Evolutionary conservation across 129 eudicot species (phyloP).

Genomic region (Flaveria sonorensis): DNA sequence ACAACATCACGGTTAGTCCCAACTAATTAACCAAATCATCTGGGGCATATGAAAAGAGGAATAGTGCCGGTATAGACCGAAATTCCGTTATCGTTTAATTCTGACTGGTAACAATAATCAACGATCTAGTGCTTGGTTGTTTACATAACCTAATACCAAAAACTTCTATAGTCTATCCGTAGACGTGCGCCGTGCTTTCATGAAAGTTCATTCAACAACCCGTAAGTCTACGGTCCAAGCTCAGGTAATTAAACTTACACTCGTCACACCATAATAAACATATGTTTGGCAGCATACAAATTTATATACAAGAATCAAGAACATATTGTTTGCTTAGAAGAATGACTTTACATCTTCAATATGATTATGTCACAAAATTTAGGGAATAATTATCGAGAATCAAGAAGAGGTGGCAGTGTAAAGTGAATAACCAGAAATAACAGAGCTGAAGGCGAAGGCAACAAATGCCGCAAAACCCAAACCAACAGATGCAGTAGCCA

Average conservation of each 20-base stretch:
- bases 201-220: slow-evolving; percentile 3
- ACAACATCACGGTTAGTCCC: neutral
- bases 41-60: neutral
- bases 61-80: too few species aligned
- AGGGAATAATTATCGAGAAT: slow-evolving; percentile 14
- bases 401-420: slow-evolving; percentile 47
- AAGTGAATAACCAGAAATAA: slow-evolving; percentile 79
- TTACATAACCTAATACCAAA: too few species aligned
- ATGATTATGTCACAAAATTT: slow-evolving; percentile 28
- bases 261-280: neutral
- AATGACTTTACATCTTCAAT: slow-evolving; percentile 23
- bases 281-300: slow-evolving; percentile 23
- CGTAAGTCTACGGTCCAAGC: neutral
- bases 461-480: slow-evolving; percentile 74
- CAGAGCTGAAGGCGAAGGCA: slow-evolving; percentile 69
- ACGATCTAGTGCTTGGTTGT: too few species aligned
- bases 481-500: slow-evolving; percentile 77
- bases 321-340: slow-evolving; percentile 17
- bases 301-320: slow-evolving; percentile 29
- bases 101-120: too few species aligned
- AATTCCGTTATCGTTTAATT: too few species aligned
- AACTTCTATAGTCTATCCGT: neutral
- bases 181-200: neutral
- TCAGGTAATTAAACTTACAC: slow-evolving; percentile 2
- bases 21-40: neutral